Evolutionary conservation across 2,329 filamentous ascomycete species (phyloP).

Genomic region (Coniochaeta sp.): DNA sequence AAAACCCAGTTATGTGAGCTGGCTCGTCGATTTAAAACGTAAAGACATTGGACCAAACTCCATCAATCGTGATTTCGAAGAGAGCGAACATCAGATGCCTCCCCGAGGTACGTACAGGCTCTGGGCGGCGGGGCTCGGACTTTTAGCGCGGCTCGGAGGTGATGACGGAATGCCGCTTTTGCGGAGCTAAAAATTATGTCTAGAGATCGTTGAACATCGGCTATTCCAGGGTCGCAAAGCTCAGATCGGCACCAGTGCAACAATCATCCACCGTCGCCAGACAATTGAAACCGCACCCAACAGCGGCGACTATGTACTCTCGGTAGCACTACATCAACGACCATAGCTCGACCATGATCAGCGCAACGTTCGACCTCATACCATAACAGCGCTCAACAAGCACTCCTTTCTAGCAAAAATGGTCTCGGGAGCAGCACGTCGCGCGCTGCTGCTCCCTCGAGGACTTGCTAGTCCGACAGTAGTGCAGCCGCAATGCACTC

Average conservation of each 20-base stretch:
- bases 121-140: not conserved
- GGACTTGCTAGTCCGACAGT: not conserved
- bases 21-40: not conserved
- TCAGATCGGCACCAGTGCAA: not conserved
- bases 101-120: not conserved
- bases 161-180: slow-evolving; percentile 14
- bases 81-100: not conserved
- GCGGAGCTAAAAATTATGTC: slow-evolving; percentile 4
- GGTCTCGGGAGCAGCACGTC: slow-evolving; percentile 39
- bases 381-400: slow-evolving; percentile 7
- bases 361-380: slow-evolving; percentile 9
- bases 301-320: not conserved
- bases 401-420: slow-evolving; percentile 27
- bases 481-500: slow-evolving; percentile 14
- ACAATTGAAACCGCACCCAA: not conserved
- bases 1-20: not conserved
- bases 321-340: not conserved
- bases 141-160: slow-evolving; percentile 3
- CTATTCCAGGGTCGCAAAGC: not conserved
- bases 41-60: too few relatives aligned
- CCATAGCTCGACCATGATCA: not conserved
- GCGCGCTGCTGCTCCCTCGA: slow-evolving; percentile 36
- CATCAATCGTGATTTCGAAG: too few relatives aligned
- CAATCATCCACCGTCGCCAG: not conserved
- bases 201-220: not conserved